These are phyloP conservation scores for Backusella luteola DNA, from an alignment of 192 early-diverging fungal species.

Conservation along the genomic window DNA sequence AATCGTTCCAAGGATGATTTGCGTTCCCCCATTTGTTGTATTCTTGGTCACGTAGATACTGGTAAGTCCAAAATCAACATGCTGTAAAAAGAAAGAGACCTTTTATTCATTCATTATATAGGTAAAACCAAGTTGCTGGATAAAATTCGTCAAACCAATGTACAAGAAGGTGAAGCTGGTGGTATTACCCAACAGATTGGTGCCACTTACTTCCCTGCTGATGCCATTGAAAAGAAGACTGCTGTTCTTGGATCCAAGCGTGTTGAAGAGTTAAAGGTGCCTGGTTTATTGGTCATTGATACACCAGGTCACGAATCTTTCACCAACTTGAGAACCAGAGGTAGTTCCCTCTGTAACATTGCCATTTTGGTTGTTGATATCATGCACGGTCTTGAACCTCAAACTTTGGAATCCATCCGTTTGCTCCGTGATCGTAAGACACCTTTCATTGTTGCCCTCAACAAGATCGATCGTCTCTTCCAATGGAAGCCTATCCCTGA, in stretches of 20 bases:
- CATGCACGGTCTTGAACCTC: constrained; percentile 98
- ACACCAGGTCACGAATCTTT: constrained; percentile 99
- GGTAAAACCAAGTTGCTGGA: constrained; percentile 94
- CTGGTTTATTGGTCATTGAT: constrained; percentile 95
- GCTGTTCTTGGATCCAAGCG: constrained; percentile 52
- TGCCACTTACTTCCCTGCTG: constrained; percentile 98
- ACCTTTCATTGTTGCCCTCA: constrained; percentile 97
- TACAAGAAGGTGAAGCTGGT: constrained; percentile 98
- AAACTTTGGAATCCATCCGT: constrained; percentile 94
- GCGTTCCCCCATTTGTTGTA: constrained; percentile 97
- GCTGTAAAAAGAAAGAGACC: not conserved
- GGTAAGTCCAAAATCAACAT: constrained; percentile 38
- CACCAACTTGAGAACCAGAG: constrained; percentile 92
- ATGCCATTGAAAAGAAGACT: constrained; percentile 92
- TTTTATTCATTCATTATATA: not conserved
- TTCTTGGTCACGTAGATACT: constrained; percentile 98
- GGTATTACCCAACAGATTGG: constrained; percentile 99
- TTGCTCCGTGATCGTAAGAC: constrained; percentile 91
- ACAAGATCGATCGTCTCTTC: constrained; percentile 98
- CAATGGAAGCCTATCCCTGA: constrained; percentile 87
- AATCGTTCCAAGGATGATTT: constrained; percentile 87
- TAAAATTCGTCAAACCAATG: constrained; percentile 99
- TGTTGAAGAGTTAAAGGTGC: constrained; percentile 74
- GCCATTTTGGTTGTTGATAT: constrained; percentile 99
- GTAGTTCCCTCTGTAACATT: constrained; percentile 98